phyloP scores from a whole-genome alignment of 2,329 filamentous ascomycete genomes.

The Diaporthe amygdali region DNA sequence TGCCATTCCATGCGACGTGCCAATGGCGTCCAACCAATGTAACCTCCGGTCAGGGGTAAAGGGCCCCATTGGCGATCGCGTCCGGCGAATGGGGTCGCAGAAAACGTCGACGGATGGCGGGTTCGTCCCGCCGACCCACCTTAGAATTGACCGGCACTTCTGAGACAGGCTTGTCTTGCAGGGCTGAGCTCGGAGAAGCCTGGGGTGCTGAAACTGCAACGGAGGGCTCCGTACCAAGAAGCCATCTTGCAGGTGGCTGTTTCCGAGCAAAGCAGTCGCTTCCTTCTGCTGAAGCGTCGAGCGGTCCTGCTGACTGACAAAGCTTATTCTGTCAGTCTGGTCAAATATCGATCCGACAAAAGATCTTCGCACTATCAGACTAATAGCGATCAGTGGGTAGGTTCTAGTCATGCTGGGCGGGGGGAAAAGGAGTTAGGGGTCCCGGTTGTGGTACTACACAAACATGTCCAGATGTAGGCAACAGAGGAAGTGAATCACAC shows the following conservation, averaged over 20 bases:
- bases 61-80: background rate
- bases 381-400: background rate
- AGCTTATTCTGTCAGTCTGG: background rate
- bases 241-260: background rate
- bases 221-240: background rate
- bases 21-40: background rate
- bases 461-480: background rate
- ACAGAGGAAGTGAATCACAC: background rate
- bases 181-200: background rate
- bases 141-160: background rate
- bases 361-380: background rate
- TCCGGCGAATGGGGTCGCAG: conserved; percentile 2
- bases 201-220: background rate
- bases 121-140: conserved; percentile 9
- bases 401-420: conserved; percentile 3
- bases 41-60: conserved; percentile 10
- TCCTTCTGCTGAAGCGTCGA: too few relatives aligned
- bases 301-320: background rate
- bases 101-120: background rate
- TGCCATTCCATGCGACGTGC: conserved; percentile 1
- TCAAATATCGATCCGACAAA: background rate
- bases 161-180: conserved; percentile 4
- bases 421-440: background rate
- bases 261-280: background rate
- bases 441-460: background rate